These are phyloP conservation scores for Rhodamnia rubescens DNA, from an alignment of 345 rosid species.

Conservation along the genomic window DNA sequence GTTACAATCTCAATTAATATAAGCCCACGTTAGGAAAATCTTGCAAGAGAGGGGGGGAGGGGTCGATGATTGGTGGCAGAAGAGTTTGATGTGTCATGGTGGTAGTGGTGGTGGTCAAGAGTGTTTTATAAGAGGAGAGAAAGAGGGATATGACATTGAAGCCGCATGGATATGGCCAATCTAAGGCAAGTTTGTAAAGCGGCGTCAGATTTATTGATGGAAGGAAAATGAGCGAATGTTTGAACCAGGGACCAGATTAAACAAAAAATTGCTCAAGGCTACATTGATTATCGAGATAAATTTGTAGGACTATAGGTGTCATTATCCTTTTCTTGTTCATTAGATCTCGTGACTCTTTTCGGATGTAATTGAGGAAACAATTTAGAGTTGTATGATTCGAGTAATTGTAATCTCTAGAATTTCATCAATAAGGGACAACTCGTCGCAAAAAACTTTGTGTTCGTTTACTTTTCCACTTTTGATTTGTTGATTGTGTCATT, in stretches of 20 bases:
- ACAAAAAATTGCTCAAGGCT: not conserved
- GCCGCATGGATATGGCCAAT: not conserved
- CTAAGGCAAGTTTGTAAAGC: not conserved
- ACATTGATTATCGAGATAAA: not conserved
- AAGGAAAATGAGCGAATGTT: not conserved
- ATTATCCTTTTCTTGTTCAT: too few relatives aligned
- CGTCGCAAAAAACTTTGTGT: too few relatives aligned
- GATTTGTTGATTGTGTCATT: too few relatives aligned
- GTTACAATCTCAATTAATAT: too few relatives aligned
- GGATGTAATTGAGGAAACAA: too few relatives aligned
- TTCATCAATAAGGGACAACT: not conserved
- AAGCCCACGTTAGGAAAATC: too few relatives aligned
- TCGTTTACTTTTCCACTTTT: too few relatives aligned
- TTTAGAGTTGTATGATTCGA: too few relatives aligned
- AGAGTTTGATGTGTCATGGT: not conserved
- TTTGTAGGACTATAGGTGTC: not conserved
- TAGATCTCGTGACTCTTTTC: too few relatives aligned
- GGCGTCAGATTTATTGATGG: too few relatives aligned
- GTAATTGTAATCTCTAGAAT: too few relatives aligned
- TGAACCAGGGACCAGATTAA: too few relatives aligned
- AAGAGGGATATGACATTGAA: not conserved
- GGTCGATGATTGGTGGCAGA: not conserved
- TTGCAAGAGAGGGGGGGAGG: not conserved
- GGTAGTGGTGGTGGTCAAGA: not conserved
- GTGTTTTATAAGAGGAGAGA: not conserved